Evolutionary conservation across 2,329 filamentous ascomycete genomes (phyloP).

Genomic region (Diplocarpon mali): DNA sequence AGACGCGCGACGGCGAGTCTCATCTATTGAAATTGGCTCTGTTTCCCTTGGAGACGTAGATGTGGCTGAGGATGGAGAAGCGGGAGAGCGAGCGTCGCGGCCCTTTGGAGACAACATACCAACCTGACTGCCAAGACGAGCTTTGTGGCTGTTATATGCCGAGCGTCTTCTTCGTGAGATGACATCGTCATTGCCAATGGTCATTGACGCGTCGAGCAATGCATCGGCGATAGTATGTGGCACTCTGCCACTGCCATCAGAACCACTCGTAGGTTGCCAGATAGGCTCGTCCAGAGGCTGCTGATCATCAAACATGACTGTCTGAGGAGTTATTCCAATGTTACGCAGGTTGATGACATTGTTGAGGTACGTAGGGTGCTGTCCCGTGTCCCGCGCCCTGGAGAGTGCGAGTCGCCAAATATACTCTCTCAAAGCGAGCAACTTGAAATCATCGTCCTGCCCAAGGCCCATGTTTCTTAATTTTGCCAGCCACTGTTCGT

Average conservation of each 20-base stretch:
- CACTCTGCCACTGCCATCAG: conserved; percentile 26
- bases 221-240: conserved; percentile 79
- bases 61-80: conserved; percentile 15
- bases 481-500: conserved; percentile 84
- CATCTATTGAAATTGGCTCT: conserved; percentile 6
- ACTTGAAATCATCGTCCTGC: conserved; percentile 77
- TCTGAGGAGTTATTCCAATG: conserved; percentile 71
- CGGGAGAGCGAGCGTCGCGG: conserved; percentile 11
- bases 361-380: conserved; percentile 40
- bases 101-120: conserved; percentile 13
- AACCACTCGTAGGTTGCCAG: conserved; percentile 27
- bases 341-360: conserved; percentile 65
- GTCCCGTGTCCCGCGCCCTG: conserved; percentile 31
- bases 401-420: conserved; percentile 77
- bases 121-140: conserved; percentile 31
- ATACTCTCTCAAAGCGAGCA: conserved; percentile 78
- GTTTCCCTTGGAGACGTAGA: conserved; percentile 19
- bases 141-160: conserved; percentile 39
- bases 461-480: conserved; percentile 75
- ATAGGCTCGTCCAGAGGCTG: conserved; percentile 37
- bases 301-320: conserved; percentile 81
- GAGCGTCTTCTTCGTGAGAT: conserved; percentile 41
- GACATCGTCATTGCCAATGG: conserved; percentile 67
- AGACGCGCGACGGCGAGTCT: conserved; percentile 13
- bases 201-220: conserved; percentile 81